Base-by-base conservation (phyloP, 2,329 filamentous ascomycete species). In the Triangularia setosa region DNA sequence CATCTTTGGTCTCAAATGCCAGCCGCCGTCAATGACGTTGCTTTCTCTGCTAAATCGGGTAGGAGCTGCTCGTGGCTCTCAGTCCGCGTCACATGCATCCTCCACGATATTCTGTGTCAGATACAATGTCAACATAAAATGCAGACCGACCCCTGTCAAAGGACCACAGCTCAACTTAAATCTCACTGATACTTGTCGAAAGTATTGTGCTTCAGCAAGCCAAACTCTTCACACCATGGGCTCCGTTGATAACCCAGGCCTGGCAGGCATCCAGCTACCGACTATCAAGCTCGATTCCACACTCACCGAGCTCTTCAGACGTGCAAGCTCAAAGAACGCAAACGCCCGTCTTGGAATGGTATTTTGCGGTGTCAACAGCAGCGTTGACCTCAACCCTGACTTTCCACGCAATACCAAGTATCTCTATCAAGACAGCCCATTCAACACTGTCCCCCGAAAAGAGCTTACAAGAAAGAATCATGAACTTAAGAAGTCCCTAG, bases 371-470 rank as follows among this genome's bases (percentile, higher is more conserved):
- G 68, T 72, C 65, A 75, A 72, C 62, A 71, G 69, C 11, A 68
- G 64, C 12, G 52, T 72, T 7, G 63, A 67, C 24, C 68, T 76
- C 16, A 73, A 67, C 16, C 61, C 70, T 4, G 64, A 72, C 61
- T 69, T 78, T 14, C 72, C 74, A 1, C 70, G 74, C 8, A 78
- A 77, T 61, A 70, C 69, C 14, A 78, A 77, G 62, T 78, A 72
- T 53, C 70, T 77, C 14, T 78, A 78, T 61, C 73, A 78, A 44
- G 75, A 78, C 65, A 70, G 69, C 5, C 68, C 69, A 27, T 75
- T 76, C 63, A 74, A 72, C 65, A 71, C 69, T 16, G 65, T 67
- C 1, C 62, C 70, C 3, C 61, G 63, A n/a, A 24, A 56, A 14
- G 44, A 68, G 2, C 70, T 72, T 55, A 71, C 7, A 2, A 12